Evolutionary conservation across 345 rosid species (phyloP).

Genomic region (Syzygium grande): DNA sequence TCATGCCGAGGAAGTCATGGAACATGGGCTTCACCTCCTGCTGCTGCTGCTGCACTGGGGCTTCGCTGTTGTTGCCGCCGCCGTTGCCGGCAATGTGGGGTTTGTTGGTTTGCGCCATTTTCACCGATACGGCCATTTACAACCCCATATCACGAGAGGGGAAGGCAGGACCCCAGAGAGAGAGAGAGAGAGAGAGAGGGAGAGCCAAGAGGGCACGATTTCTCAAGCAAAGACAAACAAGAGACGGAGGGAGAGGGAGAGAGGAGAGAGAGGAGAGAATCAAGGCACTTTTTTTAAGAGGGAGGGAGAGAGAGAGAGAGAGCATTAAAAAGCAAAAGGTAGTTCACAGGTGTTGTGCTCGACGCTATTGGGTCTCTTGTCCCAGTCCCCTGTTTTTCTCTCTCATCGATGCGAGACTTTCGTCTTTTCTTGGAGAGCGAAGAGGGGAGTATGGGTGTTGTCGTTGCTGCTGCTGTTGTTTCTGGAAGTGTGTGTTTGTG

Average conservation of each 20-base stretch:
- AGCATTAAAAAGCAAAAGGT: conserved; percentile 55
- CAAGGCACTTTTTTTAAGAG: neutral
- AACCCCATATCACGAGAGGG: conserved; percentile 16
- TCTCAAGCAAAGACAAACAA: conserved; percentile 1
- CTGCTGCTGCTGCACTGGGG: conserved; percentile 2
- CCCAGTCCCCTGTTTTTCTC: neutral
- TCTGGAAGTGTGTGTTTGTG: neutral
- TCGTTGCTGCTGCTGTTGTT: no score
- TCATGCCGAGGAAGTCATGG: conserved; percentile 84
- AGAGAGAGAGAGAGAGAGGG: neutral
- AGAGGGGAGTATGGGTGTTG: neutral
- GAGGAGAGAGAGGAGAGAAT: conserved; percentile 2
- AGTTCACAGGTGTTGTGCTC: neutral
- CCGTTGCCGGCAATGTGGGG: conserved; percentile 17
- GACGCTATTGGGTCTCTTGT: neutral
- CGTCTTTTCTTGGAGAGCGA: neutral
- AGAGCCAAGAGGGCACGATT: neutral
- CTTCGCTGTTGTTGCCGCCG: neutral
- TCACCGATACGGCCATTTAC: conserved; percentile 48
- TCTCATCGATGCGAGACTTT: neutral
- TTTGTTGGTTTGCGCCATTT: conserved; percentile 28
- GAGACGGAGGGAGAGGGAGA: neutral
- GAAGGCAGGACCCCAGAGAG: conserved; percentile 4
- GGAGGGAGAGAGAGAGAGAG: conserved; percentile 2
- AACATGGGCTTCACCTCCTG: conserved; percentile 46